Base-by-base conservation (phyloP, 331 rosid species). In the Pyrus hybrid region DNA sequence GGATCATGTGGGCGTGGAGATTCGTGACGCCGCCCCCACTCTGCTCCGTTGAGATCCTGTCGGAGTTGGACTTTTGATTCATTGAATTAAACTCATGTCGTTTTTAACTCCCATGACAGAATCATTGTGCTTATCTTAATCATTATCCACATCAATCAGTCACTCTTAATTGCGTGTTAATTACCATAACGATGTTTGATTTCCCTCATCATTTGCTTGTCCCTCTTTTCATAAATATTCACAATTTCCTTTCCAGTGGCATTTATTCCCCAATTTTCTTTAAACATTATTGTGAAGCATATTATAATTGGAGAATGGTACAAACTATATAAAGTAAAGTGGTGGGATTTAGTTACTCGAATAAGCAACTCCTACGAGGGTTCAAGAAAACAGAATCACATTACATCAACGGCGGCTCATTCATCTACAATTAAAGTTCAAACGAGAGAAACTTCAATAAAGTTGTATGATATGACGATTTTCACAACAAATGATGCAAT, bases 11-110 rank as follows among this genome's bases (percentile, higher is more conserved):
- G 23, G 74, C 74, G 64, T 79, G 78, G 78, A 60, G 74, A 72
- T 56, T 47, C 45, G 82, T 43, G 77, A 78, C 49, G 81, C 7
- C 45, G 1, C n/a, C 14, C 3, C 13, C 2, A n/a, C n/a, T 37
- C 43, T 37, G 43, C 43, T 35, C 35, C 54, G 53, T 72, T 67
- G 70, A 74, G 85, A 78, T 74, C 57, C 73, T 69, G 77, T 78
- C 67, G 74, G 71, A 51, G 6, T 61, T 58, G 11, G 71, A 63
- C 61, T 60, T 47, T 58, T 60, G 1, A 3, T 6, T 21, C 35
- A 1, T 28, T 33, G 3, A 35, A 35, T 8, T 35, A 35, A 35
- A 2, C n/a, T 49, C 9, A 3, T 67, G 69, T 49, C 66, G 66
- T 22, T 35, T 35, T 13, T 23, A 6, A 6, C 11, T 37, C 64